A percentile compares a stretch with the other conserved stretches of the same genome.
Evolutionary conservation across 331 rosid species (phyloP).

Genomic region (Malus hybrid): DNA sequence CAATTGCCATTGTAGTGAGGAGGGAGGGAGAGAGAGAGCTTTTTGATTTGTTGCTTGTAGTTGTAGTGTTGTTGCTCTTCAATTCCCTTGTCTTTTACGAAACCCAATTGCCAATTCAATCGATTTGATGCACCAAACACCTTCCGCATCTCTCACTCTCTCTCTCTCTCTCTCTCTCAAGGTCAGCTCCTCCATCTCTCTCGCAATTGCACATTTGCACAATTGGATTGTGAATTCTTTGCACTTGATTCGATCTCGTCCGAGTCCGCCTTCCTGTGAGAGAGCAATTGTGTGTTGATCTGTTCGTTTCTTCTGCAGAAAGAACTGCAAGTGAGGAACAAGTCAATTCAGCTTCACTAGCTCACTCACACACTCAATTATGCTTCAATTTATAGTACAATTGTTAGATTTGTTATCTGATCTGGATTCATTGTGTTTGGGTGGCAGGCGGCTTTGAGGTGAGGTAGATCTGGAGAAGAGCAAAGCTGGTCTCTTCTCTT

Average conservation of each 20-base stretch:
- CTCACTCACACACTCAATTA: not conserved
- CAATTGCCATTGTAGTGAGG: too few relatives aligned
- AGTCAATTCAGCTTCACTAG: not conserved
- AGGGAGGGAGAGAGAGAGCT: too few relatives aligned
- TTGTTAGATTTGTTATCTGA: constrained; percentile 13
- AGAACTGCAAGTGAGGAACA: not conserved
- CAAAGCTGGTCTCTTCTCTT: constrained; percentile 8
- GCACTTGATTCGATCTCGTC: constrained; percentile 41
- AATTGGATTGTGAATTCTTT: too few relatives aligned
- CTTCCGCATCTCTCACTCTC: constrained; percentile 20
- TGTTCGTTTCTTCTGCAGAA: not conserved
- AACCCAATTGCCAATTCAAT: constrained; percentile 12
- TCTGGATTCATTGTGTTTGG: constrained; percentile 18
- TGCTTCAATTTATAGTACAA: not conserved
- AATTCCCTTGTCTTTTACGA: constrained; percentile 35
- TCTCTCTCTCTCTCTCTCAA: constrained; percentile 19
- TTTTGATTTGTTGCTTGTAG: constrained; percentile 8
- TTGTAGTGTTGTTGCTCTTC: constrained; percentile 27
- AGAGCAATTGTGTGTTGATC: constrained; percentile 1
- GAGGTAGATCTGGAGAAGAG: constrained; percentile 62
- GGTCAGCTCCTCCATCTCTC: constrained; percentile 21
- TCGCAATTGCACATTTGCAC: not conserved
- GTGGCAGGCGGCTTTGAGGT: constrained; percentile 47
- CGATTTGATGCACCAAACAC: constrained; percentile 31
- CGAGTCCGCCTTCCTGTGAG: not conserved